A percentile compares a stretch with the other conserved stretches of the same genome.
Evolutionary conservation across 1,284 basidiomycete species (phyloP).

Genomic region (Porodaedalea pini): DNA sequence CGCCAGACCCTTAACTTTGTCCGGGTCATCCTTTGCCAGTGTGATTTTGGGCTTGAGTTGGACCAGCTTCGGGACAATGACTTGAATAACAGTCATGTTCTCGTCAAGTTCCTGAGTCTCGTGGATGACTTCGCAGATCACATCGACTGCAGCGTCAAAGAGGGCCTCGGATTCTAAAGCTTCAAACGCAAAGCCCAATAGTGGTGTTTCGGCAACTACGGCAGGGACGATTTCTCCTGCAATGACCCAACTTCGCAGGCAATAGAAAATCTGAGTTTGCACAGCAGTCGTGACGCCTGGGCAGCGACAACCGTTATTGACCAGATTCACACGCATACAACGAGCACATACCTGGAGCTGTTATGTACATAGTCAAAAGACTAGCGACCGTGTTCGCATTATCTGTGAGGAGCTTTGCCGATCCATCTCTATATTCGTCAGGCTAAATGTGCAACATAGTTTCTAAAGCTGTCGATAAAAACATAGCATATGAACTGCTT

Average conservation of each 20-base stretch:
- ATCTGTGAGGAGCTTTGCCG: constrained; percentile 62
- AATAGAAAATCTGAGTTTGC: constrained; percentile 85
- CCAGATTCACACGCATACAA: constrained; percentile 1
- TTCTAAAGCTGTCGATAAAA: neutral
- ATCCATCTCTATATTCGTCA: constrained; percentile 73
- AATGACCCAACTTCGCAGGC: constrained; percentile 83
- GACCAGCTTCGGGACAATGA: constrained; percentile 82
- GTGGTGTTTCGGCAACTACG: constrained; percentile 71
- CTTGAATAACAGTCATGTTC: constrained; percentile 85
- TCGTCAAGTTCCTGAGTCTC: constrained; percentile 98
- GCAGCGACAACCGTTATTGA: constrained; percentile 11
- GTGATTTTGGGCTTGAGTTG: constrained; percentile 63
- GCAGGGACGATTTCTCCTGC: constrained; percentile 79
- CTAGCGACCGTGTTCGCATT: constrained; percentile 76
- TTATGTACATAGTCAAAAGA: constrained; percentile 85
- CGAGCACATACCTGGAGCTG: constrained; percentile 69
- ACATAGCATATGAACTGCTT: constrained; percentile 34
- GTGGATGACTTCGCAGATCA: constrained; percentile 92
- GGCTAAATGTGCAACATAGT: constrained; percentile 46
- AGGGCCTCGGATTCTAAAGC: constrained; percentile 82
- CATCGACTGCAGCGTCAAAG: constrained; percentile 91
- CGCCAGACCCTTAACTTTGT: constrained; percentile 87
- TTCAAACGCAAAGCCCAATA: constrained; percentile 84
- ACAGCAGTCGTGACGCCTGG: constrained; percentile 80
- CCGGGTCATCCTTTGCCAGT: constrained; percentile 72